These are phyloP conservation scores for Malassezia obtusa DNA, from an alignment of 1,284 basidiomycete genomes.

Conservation along the genomic window DNA sequence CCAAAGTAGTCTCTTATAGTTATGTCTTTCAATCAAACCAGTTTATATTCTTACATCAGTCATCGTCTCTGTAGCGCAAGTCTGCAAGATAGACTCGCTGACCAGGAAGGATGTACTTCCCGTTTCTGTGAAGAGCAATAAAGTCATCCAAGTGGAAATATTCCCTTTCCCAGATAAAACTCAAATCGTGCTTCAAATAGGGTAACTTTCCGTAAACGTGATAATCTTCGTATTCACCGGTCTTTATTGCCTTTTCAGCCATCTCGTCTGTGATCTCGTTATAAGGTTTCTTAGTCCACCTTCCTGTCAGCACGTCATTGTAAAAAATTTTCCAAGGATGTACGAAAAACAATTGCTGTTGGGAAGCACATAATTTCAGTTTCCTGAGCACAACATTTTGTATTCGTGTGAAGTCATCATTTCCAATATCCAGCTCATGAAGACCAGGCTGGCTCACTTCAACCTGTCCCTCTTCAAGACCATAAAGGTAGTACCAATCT, in stretches of 20 bases:
- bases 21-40: too few relatives aligned
- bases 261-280: background rate
- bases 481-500: background rate
- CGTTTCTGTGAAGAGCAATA: background rate
- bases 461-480: background rate
- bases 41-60: too few relatives aligned
- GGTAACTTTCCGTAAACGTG: background rate
- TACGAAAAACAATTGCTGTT: background rate
- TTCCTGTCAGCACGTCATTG: background rate
- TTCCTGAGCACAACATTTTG: background rate
- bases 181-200: background rate
- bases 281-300: background rate
- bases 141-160: background rate
- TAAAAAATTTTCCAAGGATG: background rate
- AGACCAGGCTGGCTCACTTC: background rate
- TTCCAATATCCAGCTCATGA: background rate
- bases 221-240: background rate
- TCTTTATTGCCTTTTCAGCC: background rate
- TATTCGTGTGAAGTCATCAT: background rate
- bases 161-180: background rate
- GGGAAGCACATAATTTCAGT: background rate
- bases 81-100: background rate
- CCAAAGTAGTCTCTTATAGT: too few relatives aligned
- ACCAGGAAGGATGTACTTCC: background rate
- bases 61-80: background rate